Percentiles rank a stretch among this genome's conserved stretches.
Evolutionary conservation across 305 asterid genomes (phyloP).

Genomic region (Fraxinus baroniana): DNA sequence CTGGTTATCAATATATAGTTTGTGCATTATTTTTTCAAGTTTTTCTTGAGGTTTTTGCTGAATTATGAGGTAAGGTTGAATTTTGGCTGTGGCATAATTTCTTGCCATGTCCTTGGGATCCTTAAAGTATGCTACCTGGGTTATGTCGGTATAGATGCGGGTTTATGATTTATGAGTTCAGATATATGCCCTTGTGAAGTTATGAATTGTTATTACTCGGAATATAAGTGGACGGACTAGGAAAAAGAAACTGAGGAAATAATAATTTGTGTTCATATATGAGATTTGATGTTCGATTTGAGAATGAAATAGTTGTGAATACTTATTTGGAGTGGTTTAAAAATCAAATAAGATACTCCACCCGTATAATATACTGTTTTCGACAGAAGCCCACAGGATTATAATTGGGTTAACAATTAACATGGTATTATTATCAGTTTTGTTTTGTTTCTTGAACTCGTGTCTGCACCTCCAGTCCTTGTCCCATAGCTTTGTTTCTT

Average conservation of each 20-base stretch:
- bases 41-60: slow-evolving; percentile 2
- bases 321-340: not conserved
- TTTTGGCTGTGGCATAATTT: not conserved
- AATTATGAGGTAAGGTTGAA: slow-evolving; percentile 25
- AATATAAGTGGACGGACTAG: not conserved
- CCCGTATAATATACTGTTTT: not conserved
- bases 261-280: not conserved
- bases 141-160: not conserved
- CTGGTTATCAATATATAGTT: not conserved
- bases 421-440: not conserved
- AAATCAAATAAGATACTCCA: not conserved
- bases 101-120: not conserved
- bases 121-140: not conserved
- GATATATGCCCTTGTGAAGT: not conserved
- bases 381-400: not conserved
- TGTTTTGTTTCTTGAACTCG: not conserved
- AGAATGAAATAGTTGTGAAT: not conserved
- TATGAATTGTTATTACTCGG: not conserved
- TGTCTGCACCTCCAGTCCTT: not conserved
- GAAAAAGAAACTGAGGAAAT: not conserved
- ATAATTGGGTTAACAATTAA: not conserved
- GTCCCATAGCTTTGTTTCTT: not conserved
- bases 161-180: slow-evolving; percentile 10
- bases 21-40: not conserved
- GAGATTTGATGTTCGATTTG: not conserved